Evolutionary conservation across 2,329 filamentous ascomycete species (phyloP).

Genomic region (Diaporthe citrichinensis): DNA sequence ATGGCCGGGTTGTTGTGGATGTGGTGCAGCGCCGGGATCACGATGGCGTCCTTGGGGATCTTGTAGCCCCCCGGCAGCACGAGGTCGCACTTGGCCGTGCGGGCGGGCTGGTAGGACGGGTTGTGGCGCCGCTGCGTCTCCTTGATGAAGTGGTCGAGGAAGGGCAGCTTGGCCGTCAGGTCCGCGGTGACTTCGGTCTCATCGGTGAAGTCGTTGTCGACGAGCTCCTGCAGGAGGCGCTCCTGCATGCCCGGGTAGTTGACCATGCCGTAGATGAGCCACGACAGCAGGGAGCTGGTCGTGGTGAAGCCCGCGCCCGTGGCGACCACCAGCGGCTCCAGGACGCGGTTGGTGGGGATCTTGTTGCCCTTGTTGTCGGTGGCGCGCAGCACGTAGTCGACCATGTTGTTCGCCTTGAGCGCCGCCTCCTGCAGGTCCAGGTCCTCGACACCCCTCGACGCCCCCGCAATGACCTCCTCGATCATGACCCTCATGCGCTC

Average conservation of each 20-base stretch:
- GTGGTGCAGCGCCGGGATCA: constrained; percentile 67
- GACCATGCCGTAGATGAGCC: constrained; percentile 68
- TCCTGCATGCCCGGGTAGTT: constrained; percentile 70
- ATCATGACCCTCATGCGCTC: constrained; percentile 54
- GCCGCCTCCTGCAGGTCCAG: constrained; percentile 64
- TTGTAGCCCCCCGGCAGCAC: constrained; percentile 72
- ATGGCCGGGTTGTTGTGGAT: constrained; percentile 67
- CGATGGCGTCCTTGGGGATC: constrained; percentile 64
- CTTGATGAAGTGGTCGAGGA: constrained; percentile 72
- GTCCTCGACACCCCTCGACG: constrained; percentile 55
- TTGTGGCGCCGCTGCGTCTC: constrained; percentile 73
- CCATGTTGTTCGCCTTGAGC: constrained; percentile 60
- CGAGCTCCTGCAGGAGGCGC: constrained; percentile 69
- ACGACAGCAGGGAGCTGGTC: constrained; percentile 70
- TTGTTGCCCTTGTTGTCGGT: constrained; percentile 68
- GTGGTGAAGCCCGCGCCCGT: constrained; percentile 74
- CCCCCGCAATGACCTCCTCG: constrained; percentile 54
- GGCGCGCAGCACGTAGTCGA: constrained; percentile 68
- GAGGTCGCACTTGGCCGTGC: constrained; percentile 68
- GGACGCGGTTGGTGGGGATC: constrained; percentile 60
- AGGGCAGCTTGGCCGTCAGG: constrained; percentile 61
- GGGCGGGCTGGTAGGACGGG: constrained; percentile 72
- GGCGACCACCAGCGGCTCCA: constrained; percentile 61
- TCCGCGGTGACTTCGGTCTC: constrained; percentile 62
- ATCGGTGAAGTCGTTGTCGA: constrained; percentile 62